A percentile compares a stretch with the other conserved stretches of the same genome.
Conservation (phyloP, 1,284 basidiomycete species). For the Limonomyces culmigenus region DNA sequence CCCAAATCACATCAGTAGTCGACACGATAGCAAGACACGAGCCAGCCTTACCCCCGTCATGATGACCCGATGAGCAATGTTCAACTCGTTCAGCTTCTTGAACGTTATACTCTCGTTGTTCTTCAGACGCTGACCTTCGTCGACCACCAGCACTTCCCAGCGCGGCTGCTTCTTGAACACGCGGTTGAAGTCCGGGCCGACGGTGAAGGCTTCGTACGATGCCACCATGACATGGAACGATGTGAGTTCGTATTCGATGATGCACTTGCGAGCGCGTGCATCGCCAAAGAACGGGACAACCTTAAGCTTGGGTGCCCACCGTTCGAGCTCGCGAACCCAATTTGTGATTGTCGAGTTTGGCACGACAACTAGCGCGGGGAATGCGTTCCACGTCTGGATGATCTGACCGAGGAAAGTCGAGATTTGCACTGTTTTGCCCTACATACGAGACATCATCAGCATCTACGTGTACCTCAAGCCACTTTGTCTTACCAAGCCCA, state of each 20-base stretch:
- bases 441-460: background rate
- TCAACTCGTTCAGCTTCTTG: slow-evolving; percentile 67
- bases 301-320: slow-evolving; percentile 75
- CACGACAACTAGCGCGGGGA: slow-evolving; percentile 79
- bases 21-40: no score
- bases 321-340: slow-evolving; percentile 77
- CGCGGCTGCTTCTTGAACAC: slow-evolving; percentile 71
- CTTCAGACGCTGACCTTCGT: slow-evolving; percentile 87
- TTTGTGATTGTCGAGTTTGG: slow-evolving; percentile 90
- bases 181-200: slow-evolving; percentile 42
- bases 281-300: slow-evolving; percentile 77
- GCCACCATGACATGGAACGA: slow-evolving; percentile 79
- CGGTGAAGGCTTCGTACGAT: slow-evolving; percentile 72
- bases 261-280: slow-evolving; percentile 17
- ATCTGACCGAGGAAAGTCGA: slow-evolving; percentile 74
- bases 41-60: slow-evolving; percentile 78
- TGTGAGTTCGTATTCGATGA: slow-evolving; percentile 20
- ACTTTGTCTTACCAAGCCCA: slow-evolving; percentile 59
- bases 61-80: slow-evolving; percentile 69
- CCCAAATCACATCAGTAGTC: no score
- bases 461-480: background rate
- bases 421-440: slow-evolving; percentile 92
- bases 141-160: slow-evolving; percentile 87
- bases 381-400: slow-evolving; percentile 38
- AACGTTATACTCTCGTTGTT: slow-evolving; percentile 70